These are phyloP conservation scores for Macrotyloma uniflorum DNA, from an alignment of 306 rosid genomes.

Conservation along the genomic window DNA sequence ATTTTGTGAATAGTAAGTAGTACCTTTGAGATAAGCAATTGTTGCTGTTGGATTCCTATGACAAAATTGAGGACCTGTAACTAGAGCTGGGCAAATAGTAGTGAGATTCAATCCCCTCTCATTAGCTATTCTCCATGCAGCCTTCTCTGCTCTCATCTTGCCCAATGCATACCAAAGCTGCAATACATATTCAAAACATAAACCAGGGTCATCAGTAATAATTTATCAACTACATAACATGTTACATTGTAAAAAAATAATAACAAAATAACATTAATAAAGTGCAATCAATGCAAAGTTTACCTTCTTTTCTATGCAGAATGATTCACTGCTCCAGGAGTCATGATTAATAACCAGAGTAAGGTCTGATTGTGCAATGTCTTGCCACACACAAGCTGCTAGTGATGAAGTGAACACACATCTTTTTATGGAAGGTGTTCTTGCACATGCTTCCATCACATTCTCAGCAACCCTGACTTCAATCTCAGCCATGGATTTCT, in stretches of 20 bases:
- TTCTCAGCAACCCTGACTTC: constrained; percentile 74
- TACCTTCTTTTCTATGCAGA: constrained; percentile 76
- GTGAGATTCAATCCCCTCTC: constrained; percentile 66
- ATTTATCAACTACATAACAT: neutral
- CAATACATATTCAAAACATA: constrained; percentile 20
- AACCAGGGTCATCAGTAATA: neutral
- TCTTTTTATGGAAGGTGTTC: constrained; percentile 63
- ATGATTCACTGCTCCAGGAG: constrained; percentile 72
- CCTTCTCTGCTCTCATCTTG: constrained; percentile 76
- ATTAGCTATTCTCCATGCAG: constrained; percentile 80
- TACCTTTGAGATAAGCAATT: constrained; percentile 91
- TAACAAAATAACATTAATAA: neutral
- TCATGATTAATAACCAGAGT: constrained; percentile 53
- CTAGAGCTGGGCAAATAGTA: constrained; percentile 76
- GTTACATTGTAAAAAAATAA: neutral
- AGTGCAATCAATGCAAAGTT: neutral
- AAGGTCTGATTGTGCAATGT: constrained; percentile 31
- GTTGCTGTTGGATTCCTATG: constrained; percentile 71
- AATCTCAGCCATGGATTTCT: constrained; percentile 89
- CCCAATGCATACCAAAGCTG: constrained; percentile 97
- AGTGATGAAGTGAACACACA: constrained; percentile 92
- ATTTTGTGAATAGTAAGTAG: too few relatives aligned
- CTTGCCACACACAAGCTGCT: constrained; percentile 76
- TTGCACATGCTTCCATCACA: constrained; percentile 86
- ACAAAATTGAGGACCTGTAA: constrained; percentile 69